Evolutionary conservation across 495 filamentous ascomycete species (phyloP).

Genomic region (Hypoxylon lenormandii): DNA sequence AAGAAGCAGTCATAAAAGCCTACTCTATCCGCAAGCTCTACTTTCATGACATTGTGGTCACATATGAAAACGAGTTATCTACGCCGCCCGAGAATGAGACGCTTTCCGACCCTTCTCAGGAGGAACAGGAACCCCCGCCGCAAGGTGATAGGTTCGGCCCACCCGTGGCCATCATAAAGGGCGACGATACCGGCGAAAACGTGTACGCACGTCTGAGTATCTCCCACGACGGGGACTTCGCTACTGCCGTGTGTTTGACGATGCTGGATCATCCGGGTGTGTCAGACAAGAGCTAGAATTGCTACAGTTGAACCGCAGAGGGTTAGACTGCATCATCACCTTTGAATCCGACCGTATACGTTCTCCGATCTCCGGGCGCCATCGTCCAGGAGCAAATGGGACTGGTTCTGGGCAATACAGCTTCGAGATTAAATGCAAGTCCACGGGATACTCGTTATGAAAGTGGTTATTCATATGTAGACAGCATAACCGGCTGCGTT

Average conservation of each 20-base stretch:
- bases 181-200: background rate
- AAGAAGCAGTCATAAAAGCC: constrained; percentile 75
- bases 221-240: constrained; percentile 55
- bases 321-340: too few species aligned
- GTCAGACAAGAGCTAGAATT: too few species aligned
- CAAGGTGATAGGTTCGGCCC: constrained; percentile 4
- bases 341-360: too few species aligned
- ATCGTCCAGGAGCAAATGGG: too few species aligned
- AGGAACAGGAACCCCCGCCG: background rate
- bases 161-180: constrained; percentile 48
- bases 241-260: constrained; percentile 48
- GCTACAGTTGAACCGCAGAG: too few species aligned
- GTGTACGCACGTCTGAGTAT: constrained; percentile 52
- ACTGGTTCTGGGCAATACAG: too few species aligned
- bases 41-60: constrained; percentile 63
- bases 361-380: too few species aligned
- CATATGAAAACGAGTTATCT: background rate
- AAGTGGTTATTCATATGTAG: too few species aligned
- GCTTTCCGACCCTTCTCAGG: background rate
- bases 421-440: too few species aligned
- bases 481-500: too few species aligned
- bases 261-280: background rate
- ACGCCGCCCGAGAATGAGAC: background rate
- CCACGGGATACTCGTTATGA: too few species aligned
- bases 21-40: constrained; percentile 57